phyloP scores from a whole-genome alignment of 2,329 filamentous ascomycete species.

The Thielaviopsis punctulata region DNA sequence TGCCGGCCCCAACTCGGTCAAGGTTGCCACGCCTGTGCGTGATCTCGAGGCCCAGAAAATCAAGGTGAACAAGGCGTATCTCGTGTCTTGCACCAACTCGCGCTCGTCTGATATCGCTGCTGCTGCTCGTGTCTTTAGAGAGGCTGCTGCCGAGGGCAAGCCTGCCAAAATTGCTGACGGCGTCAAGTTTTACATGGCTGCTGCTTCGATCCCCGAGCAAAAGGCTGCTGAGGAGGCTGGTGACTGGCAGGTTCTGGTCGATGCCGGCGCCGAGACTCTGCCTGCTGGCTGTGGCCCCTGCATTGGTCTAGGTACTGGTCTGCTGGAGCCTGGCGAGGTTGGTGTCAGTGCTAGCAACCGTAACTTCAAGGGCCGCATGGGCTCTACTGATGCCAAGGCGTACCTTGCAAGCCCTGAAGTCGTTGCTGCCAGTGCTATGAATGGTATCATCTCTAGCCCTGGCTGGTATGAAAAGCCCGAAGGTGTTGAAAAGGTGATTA shows the following conservation, averaged over 20 bases:
- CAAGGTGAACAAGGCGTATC: slow-evolving; percentile 58
- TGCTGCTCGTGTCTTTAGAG: slow-evolving; percentile 71
- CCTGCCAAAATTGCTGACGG: slow-evolving; percentile 54
- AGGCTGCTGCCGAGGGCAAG: slow-evolving; percentile 48
- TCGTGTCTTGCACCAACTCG: slow-evolving; percentile 82
- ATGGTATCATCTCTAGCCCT: slow-evolving; percentile 56
- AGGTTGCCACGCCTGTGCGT: slow-evolving; percentile 60
- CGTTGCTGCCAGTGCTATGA: slow-evolving; percentile 73
- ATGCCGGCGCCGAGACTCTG: slow-evolving; percentile 58
- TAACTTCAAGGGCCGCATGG: slow-evolving; percentile 88
- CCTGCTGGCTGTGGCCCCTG: slow-evolving; percentile 68
- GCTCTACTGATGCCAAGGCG: slow-evolving; percentile 58
- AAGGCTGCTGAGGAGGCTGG: slow-evolving; percentile 58
- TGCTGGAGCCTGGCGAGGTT: slow-evolving; percentile 71
- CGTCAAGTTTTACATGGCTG: slow-evolving; percentile 79
- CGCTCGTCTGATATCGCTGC: slow-evolving; percentile 64
- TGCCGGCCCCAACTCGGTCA: slow-evolving; percentile 79
- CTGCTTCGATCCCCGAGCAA: slow-evolving; percentile 68
- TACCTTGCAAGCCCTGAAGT: slow-evolving; percentile 83
- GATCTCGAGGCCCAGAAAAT: slow-evolving; percentile 62
- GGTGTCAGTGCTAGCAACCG: slow-evolving; percentile 72
- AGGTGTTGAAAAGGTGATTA: slow-evolving; percentile 46
- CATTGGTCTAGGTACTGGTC: slow-evolving; percentile 63
- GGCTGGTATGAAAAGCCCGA: slow-evolving; percentile 62
- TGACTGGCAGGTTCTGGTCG: slow-evolving; percentile 68